Conservation (phyloP, 73 alveolate genomes). For the Paramecium primaurelia region DNA sequence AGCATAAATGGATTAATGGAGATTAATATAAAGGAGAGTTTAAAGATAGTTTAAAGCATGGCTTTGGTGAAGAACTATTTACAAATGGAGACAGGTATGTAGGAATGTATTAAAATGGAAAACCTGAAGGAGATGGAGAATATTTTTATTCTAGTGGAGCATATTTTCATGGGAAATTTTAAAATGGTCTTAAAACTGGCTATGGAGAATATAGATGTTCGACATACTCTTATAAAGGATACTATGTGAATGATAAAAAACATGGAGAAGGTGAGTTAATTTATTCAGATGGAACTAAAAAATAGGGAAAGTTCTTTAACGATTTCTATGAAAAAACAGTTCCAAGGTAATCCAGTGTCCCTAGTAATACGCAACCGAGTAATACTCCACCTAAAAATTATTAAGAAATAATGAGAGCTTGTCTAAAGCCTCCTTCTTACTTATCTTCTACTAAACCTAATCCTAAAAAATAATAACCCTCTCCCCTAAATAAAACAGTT, state of each 20-base stretch:
- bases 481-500: neutral
- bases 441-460: neutral
- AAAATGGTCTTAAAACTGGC: conserved; percentile 45
- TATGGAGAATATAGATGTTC: conserved; percentile 49
- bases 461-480: neutral
- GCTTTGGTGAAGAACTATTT: conserved; percentile 48
- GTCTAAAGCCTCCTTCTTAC: neutral
- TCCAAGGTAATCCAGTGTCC: neutral
- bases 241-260: conserved; percentile 57
- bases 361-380: neutral
- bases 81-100: conserved; percentile 44
- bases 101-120: conserved; percentile 57
- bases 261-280: conserved; percentile 63
- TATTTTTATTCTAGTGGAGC: conserved; percentile 20
- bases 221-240: conserved; percentile 53
- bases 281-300: neutral
- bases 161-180: conserved; percentile 2
- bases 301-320: neutral
- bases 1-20: conserved; percentile 54
- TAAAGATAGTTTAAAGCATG: conserved; percentile 48
- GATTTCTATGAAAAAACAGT: neutral
- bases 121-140: conserved; percentile 56
- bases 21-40: conserved; percentile 50
- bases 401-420: neutral
- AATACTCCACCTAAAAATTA: neutral